Percentiles rank a stretch among this genome's conserved stretches.
Evolutionary conservation across 75 land plant species (phyloP).

Genomic region (Sequoiadendron giganteum): DNA sequence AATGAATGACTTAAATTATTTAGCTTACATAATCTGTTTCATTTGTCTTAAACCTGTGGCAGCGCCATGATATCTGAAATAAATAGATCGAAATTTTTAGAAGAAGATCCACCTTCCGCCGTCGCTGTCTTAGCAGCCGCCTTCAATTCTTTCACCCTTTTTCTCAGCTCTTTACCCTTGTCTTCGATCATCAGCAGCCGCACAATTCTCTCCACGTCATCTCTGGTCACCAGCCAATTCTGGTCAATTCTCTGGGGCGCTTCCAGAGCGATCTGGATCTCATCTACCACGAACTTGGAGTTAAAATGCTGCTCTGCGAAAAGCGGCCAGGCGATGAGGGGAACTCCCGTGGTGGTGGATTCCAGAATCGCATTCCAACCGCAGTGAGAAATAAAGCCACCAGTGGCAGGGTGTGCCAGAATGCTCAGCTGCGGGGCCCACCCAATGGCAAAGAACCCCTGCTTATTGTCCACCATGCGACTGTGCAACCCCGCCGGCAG

Average conservation of each 20-base stretch:
- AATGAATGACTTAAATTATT: too few relatives aligned
- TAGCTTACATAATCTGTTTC: background rate
- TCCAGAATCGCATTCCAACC: slow-evolving; percentile 47
- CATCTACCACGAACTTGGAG: slow-evolving; percentile 18
- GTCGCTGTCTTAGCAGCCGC: slow-evolving; percentile 24
- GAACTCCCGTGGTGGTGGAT: slow-evolving; percentile 22
- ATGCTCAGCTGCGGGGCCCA: slow-evolving; percentile 46
- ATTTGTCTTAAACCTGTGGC: background rate
- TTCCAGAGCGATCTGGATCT: slow-evolving; percentile 8
- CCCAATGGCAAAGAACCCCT: slow-evolving; percentile 18
- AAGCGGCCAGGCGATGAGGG: slow-evolving; percentile 25
- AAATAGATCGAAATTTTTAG: background rate
- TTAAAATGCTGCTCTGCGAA: slow-evolving; percentile 33
- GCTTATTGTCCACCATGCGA: background rate
- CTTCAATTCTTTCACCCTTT: slow-evolving; percentile 23
- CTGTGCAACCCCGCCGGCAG: slow-evolving; percentile 18
- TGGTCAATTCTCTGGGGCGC: slow-evolving; percentile 17
- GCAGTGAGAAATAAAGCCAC: slow-evolving; percentile 36
- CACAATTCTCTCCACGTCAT: background rate
- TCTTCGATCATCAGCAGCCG: slow-evolving; percentile 18
- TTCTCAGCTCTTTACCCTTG: slow-evolving; percentile 24
- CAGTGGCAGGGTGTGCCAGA: slow-evolving; percentile 31
- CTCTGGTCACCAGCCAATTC: slow-evolving; percentile 14
- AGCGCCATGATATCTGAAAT: background rate
- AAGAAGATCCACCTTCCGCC: slow-evolving; percentile 31